Evolutionary conservation across 2,329 filamentous ascomycete genomes (phyloP), one percentile per base, ranked within the genome.

Genomic region (Madurella mycetomatis): DNA sequence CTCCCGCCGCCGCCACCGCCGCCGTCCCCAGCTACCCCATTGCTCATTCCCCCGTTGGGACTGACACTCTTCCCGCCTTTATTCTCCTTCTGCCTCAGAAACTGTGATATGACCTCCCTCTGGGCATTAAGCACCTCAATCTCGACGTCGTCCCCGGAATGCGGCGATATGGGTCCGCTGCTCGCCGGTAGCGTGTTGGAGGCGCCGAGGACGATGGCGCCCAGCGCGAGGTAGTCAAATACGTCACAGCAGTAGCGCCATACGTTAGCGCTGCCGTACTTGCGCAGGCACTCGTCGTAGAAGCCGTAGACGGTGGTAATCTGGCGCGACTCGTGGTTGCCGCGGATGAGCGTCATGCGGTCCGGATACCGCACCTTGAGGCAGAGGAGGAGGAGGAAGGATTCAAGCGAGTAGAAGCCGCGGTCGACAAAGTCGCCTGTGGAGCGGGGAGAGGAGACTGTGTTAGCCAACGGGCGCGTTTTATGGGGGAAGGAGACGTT

Each of bases 291-390:
- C 74, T 97, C 92, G 67, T 97, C 92, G 75, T 97, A 97, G 76
- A 97, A 97, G 59, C 92, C 92, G 70, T 97, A 97, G 13, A 97
- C 92, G 5, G 90, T 95, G 18, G 92, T 97, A 62, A 97, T 97
- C 71, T 97, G 92, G 55, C 92, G 85, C 43, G 92, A 96, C 73
- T 97, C 92, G 76, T 96, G 91, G 70, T 96, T 96, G 60, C 92
- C 92, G 60, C 92, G 83, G 66, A 97, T 96, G 41, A 97, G 81
- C 4, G 94, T 97, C 76, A 97, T 96, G 63, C 94, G 90, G 72
- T 97, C 91, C 50, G 92, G 94, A 69, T 97, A 97, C 69, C 92
- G 88, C 58, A 97, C 92, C 80, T 97, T 97, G 65, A 97, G 84
- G 69, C 91, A 96, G 50, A 99, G 83, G 11, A 99, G 85, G 52